A percentile compares a stretch with the other conserved stretches of the same genome.
Evolutionary conservation across 768 basidiomycete genomes (phyloP).

Genomic region (Suillus ampliporus): DNA sequence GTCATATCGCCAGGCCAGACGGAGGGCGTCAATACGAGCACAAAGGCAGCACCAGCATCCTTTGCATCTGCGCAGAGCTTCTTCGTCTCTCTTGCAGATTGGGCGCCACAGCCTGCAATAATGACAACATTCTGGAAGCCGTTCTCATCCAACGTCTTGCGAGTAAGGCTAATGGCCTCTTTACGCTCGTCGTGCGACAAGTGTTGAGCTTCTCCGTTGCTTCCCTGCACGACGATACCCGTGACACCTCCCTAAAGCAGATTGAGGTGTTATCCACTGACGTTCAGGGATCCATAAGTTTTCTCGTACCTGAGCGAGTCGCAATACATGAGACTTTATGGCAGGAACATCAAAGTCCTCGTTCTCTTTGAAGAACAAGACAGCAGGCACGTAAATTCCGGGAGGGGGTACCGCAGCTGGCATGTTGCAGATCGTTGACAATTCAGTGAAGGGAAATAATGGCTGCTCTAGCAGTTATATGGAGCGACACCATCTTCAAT

Average conservation of each 20-base stretch:
- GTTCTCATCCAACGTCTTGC: constrained; percentile 73
- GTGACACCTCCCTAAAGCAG: constrained; percentile 67
- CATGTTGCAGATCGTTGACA: constrained; percentile 25
- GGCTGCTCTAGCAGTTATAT: constrained; percentile 7
- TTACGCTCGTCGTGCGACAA: constrained; percentile 76
- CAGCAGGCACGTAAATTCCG: constrained; percentile 80
- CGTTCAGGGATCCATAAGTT: neutral
- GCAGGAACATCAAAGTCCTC: constrained; percentile 73
- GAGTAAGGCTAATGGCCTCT: constrained; percentile 63
- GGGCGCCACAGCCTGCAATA: constrained; percentile 85
- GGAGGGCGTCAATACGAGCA: constrained; percentile 75
- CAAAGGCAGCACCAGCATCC: constrained; percentile 83
- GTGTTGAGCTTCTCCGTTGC: constrained; percentile 79
- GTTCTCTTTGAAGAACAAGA: constrained; percentile 72
- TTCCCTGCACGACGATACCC: constrained; percentile 75
- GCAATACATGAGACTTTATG: constrained; percentile 71
- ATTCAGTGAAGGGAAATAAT: neutral
- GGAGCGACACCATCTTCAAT: constrained; percentile 1
- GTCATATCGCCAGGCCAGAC: constrained; percentile 74
- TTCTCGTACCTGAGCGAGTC: constrained; percentile 67
- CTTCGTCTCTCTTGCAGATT: constrained; percentile 78
- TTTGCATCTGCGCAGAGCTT: constrained; percentile 73
- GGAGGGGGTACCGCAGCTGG: constrained; percentile 53
- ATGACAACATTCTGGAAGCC: constrained; percentile 71
- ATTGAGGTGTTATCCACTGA: constrained; percentile 11